phyloP scores from a whole-genome alignment of 2,329 filamentous ascomycete species.

The Gnomoniopsis sp. region DNA sequence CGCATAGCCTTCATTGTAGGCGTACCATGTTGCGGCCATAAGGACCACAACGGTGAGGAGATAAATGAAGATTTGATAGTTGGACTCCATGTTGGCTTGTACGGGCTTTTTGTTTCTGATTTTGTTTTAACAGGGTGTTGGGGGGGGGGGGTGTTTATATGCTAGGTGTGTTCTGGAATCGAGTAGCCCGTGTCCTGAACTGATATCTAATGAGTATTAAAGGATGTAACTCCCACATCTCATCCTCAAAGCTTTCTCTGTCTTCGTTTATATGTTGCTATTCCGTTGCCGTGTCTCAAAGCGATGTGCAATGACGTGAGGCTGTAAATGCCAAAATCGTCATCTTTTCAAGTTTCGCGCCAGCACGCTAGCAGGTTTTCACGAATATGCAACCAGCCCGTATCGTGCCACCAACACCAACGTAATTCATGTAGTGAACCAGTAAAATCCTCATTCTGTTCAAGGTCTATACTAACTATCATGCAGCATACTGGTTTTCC shows the following conservation, averaged over 20 bases:
- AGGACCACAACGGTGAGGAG: conserved; percentile 26
- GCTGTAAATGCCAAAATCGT: neutral
- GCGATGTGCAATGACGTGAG: neutral
- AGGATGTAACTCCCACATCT: neutral
- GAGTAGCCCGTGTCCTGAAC: too few species aligned
- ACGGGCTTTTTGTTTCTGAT: too few species aligned
- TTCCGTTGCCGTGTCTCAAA: neutral
- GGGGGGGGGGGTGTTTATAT: too few species aligned
- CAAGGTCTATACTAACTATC: too few species aligned
- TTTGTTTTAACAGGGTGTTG: neutral
- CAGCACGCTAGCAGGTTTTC: neutral
- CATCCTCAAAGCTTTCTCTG: neutral
- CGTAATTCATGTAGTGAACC: too few species aligned
- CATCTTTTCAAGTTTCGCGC: neutral
- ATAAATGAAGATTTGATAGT: conserved; percentile 23
- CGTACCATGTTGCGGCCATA: conserved; percentile 29
- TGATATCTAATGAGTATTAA: too few species aligned
- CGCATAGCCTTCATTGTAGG: conserved; percentile 35
- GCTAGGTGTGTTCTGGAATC: too few species aligned
- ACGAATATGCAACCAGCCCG: neutral
- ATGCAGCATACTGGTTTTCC: too few species aligned
- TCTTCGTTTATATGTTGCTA: neutral
- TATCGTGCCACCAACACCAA: too few species aligned
- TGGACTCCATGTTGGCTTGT: conserved; percentile 13
- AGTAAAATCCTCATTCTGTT: too few species aligned